A percentile compares a stretch with the other conserved stretches of the same genome.
These are phyloP conservation scores for Parafenestella ontariensis DNA, from an alignment of 2,329 filamentous ascomycete species.

Conservation along the genomic window DNA sequence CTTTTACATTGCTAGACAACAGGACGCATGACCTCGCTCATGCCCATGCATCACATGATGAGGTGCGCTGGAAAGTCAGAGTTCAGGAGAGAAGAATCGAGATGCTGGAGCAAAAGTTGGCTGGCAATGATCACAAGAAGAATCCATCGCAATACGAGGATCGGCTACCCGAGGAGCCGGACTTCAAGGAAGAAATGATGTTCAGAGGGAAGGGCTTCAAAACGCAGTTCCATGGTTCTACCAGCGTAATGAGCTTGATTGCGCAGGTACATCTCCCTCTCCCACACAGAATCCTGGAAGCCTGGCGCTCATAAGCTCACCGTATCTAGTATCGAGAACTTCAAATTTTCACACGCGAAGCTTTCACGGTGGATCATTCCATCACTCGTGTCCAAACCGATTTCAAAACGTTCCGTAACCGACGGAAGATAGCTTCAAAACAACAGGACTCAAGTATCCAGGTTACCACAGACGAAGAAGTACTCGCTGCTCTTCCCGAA, in stretches of 20 bases:
- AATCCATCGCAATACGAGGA: slow-evolving; percentile 25
- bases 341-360: slow-evolving; percentile 42
- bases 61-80: slow-evolving; percentile 36
- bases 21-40: slow-evolving; percentile 4
- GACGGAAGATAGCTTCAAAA: slow-evolving; percentile 35
- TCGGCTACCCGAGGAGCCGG: slow-evolving; percentile 20
- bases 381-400: slow-evolving; percentile 41
- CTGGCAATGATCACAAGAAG: slow-evolving; percentile 25
- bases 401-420: slow-evolving; percentile 43
- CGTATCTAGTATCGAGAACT: slow-evolving; percentile 44
- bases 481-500: slow-evolving; percentile 47
- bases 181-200: slow-evolving; percentile 47
- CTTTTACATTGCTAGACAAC: slow-evolving; percentile 10
- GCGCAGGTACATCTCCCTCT: slow-evolving; percentile 35
- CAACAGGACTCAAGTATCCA: slow-evolving; percentile 21
- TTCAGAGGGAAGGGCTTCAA: slow-evolving; percentile 55
- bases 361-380: slow-evolving; percentile 36
- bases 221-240: slow-evolving; percentile 54
- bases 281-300: not conserved
- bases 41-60: slow-evolving; percentile 18
- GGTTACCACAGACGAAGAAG: slow-evolving; percentile 38
- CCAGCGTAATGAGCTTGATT: slow-evolving; percentile 48
- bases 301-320: slow-evolving; percentile 11
- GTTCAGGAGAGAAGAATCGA: slow-evolving; percentile 42
- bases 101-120: slow-evolving; percentile 39